A percentile compares a stretch with the other conserved stretches of the same genome.
phyloP scores from a whole-genome alignment of 176 grass and related monocot species.

The Hyparrhenia diplandra region DNA sequence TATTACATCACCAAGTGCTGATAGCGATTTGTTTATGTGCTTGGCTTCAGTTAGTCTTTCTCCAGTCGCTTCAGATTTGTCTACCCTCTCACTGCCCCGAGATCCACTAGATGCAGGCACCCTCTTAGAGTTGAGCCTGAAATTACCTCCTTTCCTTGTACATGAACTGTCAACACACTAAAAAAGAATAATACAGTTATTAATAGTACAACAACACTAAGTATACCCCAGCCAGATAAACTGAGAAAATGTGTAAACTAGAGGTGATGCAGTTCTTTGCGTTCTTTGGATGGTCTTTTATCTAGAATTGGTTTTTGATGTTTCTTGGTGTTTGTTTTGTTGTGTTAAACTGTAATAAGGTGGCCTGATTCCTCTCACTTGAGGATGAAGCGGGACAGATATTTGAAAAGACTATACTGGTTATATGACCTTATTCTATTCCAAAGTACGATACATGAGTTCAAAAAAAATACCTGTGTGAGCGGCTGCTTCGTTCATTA shows the following conservation, averaged over 20 bases:
- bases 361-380: no score
- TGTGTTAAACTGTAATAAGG: no score
- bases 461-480: constrained; percentile 66
- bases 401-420: background rate
- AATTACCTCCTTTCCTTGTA: constrained; percentile 57
- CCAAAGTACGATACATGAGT: background rate
- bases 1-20: constrained; percentile 86
- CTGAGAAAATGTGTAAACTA: background rate
- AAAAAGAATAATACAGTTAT: constrained; percentile 11
- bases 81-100: constrained; percentile 80
- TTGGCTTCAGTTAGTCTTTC: constrained; percentile 83
- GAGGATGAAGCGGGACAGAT: background rate
- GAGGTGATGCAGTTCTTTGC: background rate
- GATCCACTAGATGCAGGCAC: constrained; percentile 85
- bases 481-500: constrained; percentile 92
- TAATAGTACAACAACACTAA: background rate
- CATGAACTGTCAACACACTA: constrained; percentile 88
- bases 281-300: background rate
- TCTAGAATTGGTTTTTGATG: background rate
- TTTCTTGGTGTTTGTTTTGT: no score
- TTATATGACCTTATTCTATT: background rate
- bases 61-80: constrained; percentile 75
- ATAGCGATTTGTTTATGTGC: constrained; percentile 79
- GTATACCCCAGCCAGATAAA: background rate
- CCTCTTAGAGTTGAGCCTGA: constrained; percentile 65